Evolutionary conservation across 2,329 filamentous ascomycete species (phyloP).

Genomic region (Fusarium stilboides): DNA sequence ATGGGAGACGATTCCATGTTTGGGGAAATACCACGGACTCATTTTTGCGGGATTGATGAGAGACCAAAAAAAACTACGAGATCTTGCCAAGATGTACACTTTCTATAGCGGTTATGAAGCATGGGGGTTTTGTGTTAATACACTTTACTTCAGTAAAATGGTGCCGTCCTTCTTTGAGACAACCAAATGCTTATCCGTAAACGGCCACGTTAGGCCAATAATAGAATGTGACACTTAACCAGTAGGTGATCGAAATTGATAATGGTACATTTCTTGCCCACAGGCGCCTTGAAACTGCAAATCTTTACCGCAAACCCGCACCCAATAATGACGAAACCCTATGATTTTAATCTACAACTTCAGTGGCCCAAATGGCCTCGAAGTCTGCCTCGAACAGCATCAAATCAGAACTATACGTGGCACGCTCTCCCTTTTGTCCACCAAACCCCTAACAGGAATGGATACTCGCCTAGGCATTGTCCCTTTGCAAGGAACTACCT

Average conservation of each 20-base stretch:
- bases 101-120: slow-evolving; percentile 16
- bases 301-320: slow-evolving; percentile 22
- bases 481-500: not conserved
- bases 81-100: slow-evolving; percentile 11
- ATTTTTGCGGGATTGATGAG: slow-evolving; percentile 27
- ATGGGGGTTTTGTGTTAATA: slow-evolving; percentile 11
- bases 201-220: not conserved
- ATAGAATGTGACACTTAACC: not conserved
- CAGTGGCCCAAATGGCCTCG: slow-evolving; percentile 1
- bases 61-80: slow-evolving; percentile 4
- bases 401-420: not conserved
- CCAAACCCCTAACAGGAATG: not conserved
- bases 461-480: not conserved
- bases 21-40: slow-evolving; percentile 40
- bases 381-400: slow-evolving; percentile 6
- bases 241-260: slow-evolving; percentile 9
- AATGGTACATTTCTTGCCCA: slow-evolving; percentile 29
- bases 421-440: not conserved
- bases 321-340: slow-evolving; percentile 12
- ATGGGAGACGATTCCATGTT: slow-evolving; percentile 21
- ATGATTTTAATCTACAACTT: slow-evolving; percentile 31
- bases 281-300: slow-evolving; percentile 29
- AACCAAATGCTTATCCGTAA: not conserved
- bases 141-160: not conserved
- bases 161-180: not conserved